Percentiles rank a stretch among this genome's conserved stretches.
These are phyloP conservation scores for Diaporthe ilicicola DNA, from an alignment of 2,329 filamentous ascomycete species.

Conservation along the genomic window DNA sequence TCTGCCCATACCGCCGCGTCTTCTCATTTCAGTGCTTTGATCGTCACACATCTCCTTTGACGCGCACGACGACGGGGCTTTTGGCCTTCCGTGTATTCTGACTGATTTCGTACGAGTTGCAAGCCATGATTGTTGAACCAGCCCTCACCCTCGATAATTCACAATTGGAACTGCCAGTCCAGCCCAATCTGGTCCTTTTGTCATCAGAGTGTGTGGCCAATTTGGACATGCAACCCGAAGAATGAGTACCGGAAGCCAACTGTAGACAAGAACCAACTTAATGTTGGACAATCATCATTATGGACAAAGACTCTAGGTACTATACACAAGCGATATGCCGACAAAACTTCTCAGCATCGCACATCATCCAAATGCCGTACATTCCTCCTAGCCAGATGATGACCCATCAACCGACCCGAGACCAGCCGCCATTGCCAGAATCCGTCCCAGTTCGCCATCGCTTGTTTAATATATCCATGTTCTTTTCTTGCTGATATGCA, in stretches of 20 bases:
- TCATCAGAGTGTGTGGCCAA: background rate
- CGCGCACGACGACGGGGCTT: too few relatives aligned
- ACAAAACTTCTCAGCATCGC: background rate
- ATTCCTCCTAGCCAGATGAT: slow-evolving; percentile 16
- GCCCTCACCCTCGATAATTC: background rate
- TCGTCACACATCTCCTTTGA: too few relatives aligned
- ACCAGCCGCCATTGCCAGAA: background rate
- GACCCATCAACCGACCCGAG: slow-evolving; percentile 14
- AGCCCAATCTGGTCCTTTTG: background rate
- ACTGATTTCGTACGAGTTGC: background rate
- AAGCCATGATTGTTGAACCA: background rate
- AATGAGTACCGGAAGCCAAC: background rate
- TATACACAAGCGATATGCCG: slow-evolving; percentile 9
- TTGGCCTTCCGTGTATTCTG: background rate
- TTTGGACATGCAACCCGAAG: background rate
- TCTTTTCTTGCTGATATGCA: slow-evolving; percentile 44
- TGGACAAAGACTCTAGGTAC: background rate
- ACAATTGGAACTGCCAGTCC: background rate
- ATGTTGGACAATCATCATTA: slow-evolving; percentile 1
- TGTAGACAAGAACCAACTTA: background rate
- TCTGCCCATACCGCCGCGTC: background rate
- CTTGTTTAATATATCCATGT: slow-evolving; percentile 28
- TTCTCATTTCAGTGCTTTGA: too few relatives aligned
- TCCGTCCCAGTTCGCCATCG: slow-evolving; percentile 12
- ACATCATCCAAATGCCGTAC: slow-evolving; percentile 6